A percentile compares a stretch with the other conserved stretches of the same genome.
phyloP scores from a whole-genome alignment of 495 filamentous ascomycete genomes.

The Aspergillus cristatus region DNA sequence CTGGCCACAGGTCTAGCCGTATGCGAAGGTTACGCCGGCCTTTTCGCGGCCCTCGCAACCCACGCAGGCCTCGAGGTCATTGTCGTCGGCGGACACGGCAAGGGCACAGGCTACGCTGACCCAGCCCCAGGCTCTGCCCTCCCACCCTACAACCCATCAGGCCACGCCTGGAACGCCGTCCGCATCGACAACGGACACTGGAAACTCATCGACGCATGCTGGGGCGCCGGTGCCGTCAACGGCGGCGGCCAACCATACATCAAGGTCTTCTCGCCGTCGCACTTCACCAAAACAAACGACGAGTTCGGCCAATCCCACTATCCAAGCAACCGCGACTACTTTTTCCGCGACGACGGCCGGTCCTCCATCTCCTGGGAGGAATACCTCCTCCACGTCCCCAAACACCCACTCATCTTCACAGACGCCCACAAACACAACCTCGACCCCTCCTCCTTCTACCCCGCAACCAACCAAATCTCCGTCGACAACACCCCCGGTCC shows the following conservation, averaged over 20 bases:
- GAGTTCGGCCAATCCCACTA: slow-evolving; percentile 75
- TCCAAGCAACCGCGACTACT: slow-evolving; percentile 54
- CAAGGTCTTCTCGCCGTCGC: slow-evolving; percentile 53
- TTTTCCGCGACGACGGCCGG: slow-evolving; percentile 57
- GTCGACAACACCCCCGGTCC: slow-evolving; percentile 39
- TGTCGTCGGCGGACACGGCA: slow-evolving; percentile 72
- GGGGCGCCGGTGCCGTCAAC: slow-evolving; percentile 68
- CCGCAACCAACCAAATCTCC: slow-evolving; percentile 46
- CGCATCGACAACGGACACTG: slow-evolving; percentile 75
- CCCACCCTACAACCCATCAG: slow-evolving; percentile 46
- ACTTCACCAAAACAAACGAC: slow-evolving; percentile 75
- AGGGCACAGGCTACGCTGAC: slow-evolving; percentile 64
- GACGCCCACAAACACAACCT: slow-evolving; percentile 53
- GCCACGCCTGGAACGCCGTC: slow-evolving; percentile 92
- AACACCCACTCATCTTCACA: slow-evolving; percentile 43
- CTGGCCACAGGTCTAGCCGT: slow-evolving; percentile 72
- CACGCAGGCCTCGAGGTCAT: slow-evolving; percentile 63
- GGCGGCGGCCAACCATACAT: slow-evolving; percentile 47
- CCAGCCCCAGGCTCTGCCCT: slow-evolving; percentile 44
- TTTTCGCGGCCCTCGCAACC: slow-evolving; percentile 65
- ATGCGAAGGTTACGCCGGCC: slow-evolving; percentile 83
- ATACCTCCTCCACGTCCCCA: slow-evolving; percentile 52
- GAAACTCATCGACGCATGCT: slow-evolving; percentile 89
- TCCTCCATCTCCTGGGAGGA: slow-evolving; percentile 62
- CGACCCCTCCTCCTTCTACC: slow-evolving; percentile 50